Percentiles rank a stretch among this genome's conserved stretches.
These are phyloP conservation scores for Pichia heedii DNA, from an alignment of 805 yeast genomes.

Conservation along the genomic window DNA sequence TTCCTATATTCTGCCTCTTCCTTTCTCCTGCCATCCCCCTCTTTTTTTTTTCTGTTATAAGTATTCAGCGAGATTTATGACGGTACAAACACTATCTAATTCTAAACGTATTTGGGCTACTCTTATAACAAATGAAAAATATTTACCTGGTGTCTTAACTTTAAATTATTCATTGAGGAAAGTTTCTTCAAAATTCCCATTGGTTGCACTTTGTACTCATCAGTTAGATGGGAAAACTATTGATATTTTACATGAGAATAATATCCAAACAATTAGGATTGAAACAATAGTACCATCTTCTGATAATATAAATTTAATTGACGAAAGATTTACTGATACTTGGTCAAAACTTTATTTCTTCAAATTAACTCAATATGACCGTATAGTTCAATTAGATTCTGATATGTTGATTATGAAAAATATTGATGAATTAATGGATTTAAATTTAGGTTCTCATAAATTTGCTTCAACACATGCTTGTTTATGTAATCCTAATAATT, in stretches of 20 bases:
- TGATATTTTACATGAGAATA: constrained; percentile 29
- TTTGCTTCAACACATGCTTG: constrained; percentile 58
- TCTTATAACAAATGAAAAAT: constrained; percentile 42
- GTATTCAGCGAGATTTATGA: not conserved
- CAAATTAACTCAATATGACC: constrained; percentile 39
- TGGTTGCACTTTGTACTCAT: constrained; percentile 46
- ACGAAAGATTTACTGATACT: constrained; percentile 49
- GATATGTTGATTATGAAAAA: constrained; percentile 51
- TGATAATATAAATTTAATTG: constrained; percentile 30
- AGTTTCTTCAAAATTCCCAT: constrained; percentile 38
- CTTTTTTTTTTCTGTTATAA: too few relatives aligned
- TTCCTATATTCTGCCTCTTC: too few relatives aligned
- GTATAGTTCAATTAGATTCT: constrained; percentile 47
- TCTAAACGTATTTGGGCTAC: constrained; percentile 43
- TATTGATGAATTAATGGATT: constrained; percentile 51
- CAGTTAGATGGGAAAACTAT: constrained; percentile 35
- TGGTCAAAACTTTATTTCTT: constrained; percentile 56
- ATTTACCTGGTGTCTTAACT: constrained; percentile 43
- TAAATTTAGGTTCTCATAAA: constrained; percentile 29
- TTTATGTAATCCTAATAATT: constrained; percentile 48
- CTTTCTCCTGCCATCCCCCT: too few relatives aligned
- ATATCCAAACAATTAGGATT: constrained; percentile 34
- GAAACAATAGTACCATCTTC: constrained; percentile 35
- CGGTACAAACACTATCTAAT: not conserved
- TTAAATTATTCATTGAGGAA: constrained; percentile 38